Evolutionary conservation across 169 alveolate genomes (phyloP), one percentile per base, ranked within the genome.

Genomic region (Eimeria falciformis): DNA sequence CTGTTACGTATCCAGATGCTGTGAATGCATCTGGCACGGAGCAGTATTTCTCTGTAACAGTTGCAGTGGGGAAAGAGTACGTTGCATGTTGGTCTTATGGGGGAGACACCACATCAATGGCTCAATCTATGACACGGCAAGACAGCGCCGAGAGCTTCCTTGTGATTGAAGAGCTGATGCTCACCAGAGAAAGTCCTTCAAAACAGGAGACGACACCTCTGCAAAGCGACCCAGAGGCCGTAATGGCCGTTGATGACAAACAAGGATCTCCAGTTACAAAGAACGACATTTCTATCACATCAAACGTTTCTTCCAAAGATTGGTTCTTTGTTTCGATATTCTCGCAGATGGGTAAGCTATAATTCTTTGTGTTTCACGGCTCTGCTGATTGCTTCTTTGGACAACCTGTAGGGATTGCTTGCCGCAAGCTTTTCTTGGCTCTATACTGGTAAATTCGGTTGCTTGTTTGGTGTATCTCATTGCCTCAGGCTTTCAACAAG

Each of bases 71-170:
- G 5, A 53, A 46, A 27, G 90, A 82, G 25, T 89, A 89, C 43
- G 75, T 82, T 33, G 81, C 85, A 12, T 89, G 93, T 73, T 89
- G 93, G 93, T 89, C 93, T 7, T 73, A 40, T 53, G 93, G 93
- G 33, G 91, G 45, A 14, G 82, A 71, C 40, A 33, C 27, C 40
- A 47, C 37, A 21, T 62, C 91, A 27, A 45, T 21, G 25, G 69
- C 91, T 14, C 45, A 50, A 27, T 25, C 69, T n/a, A 84, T 68
- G 68, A 12, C 91, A 7, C 91, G 91, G 25, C 66, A 62, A 18
- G 37, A 71, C 62, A 37, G 27, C 0, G 81, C 82, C 50, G 71
- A 47, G 27, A 62, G 81, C 71, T 65, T 65, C 66, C 58, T 45
- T 43, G 43, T 62, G n/a, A 50, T 50, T 65, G 91, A 45, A 25